Evolutionary conservation across 1,284 basidiomycete genomes (phyloP), one percentile per base, ranked within the genome.

Genomic region (Inonotus obliquus): DNA sequence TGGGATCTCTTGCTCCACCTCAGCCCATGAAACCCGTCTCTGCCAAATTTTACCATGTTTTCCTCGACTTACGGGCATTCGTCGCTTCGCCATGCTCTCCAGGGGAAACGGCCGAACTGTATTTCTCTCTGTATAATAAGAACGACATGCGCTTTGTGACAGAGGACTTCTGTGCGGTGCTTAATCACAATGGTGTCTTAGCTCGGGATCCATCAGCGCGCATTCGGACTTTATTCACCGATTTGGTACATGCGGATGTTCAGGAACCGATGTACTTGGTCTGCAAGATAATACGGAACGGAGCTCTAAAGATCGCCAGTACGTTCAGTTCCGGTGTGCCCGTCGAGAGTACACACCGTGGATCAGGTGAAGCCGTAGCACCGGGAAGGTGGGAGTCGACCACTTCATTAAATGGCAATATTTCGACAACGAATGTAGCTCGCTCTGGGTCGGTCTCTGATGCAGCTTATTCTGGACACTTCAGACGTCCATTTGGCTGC

Each of bases 51-150:
- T 93, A 90, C 71, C 94, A 98, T 70, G 81, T 96, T 63, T 91
- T 89, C 68, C 81, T 98, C 63, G 94, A 98, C 67, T 75, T 98
- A 13, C 88, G 92, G 39, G 94, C 94, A 0, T 96, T 98, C 69
- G 89, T 96, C 27, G 96, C 94, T 5, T 90, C 89, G 6, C 89
- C 89, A 1, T 98, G 95, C 73, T 81, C 86, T 0, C 89, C 94
- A 0, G 95, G 94, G 14, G 96, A 98, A 73, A 91, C 91, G 0
- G 91, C 87, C 4, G 96, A 99, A 72, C 84, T 99, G 4, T 95
- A 90, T 74, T 97, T 98, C 75, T 94, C 94, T 2, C 81, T 99
- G 4, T 98, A 93, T 81, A 92, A 90, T 74, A 90, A 91, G 69
- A 81, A 84, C 54, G 90, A 92, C 57, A 81, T 81, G 6, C 87